Conservation (phyloP, 495 filamentous ascomycete species). For the Diplogelasinospora grovesii region DNA sequence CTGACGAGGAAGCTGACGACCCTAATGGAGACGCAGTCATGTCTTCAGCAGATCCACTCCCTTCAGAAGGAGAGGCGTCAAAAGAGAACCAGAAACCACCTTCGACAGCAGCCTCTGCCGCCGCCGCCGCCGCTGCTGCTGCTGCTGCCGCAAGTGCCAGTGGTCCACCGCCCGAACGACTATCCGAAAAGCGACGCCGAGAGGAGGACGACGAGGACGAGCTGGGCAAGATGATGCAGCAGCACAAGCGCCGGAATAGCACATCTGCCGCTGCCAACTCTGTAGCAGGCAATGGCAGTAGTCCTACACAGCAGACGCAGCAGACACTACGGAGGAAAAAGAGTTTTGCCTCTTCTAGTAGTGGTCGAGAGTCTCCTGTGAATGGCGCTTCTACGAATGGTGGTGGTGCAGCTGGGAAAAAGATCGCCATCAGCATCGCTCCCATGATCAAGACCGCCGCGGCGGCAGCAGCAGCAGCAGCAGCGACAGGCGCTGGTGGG, state of each 20-base stretch:
- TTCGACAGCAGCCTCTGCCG: constrained; percentile 4
- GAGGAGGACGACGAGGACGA: constrained; percentile 87
- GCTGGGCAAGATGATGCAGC: constrained; percentile 61
- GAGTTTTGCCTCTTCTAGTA: no score
- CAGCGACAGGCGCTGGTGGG: not conserved
- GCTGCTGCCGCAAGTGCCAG: constrained; percentile 21
- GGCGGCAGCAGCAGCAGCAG: not conserved
- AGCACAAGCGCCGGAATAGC: constrained; percentile 60
- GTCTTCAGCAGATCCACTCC: constrained; percentile 14
- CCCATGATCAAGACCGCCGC: constrained; percentile 23
- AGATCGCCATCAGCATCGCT: constrained; percentile 43
- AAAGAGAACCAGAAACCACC: constrained; percentile 40
- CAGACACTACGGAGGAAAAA: constrained; percentile 17
- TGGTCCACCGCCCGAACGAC: constrained; percentile 57
- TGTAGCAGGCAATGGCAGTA: not conserved
- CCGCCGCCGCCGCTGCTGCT: constrained; percentile 23
- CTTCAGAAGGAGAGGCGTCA: constrained; percentile 45
- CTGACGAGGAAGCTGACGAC: constrained; percentile 70
- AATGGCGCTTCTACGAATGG: no score
- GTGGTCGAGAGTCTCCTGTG: no score
- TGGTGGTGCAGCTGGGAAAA: no score
- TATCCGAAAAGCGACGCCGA: constrained; percentile 86
- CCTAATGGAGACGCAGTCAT: constrained; percentile 42
- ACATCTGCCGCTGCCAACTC: no score
- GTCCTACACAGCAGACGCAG: not conserved